Evolutionary conservation across 2,329 filamentous ascomycete species (phyloP), one percentile per base, ranked within the genome.

Genomic region (Cladophialophora carrionii): DNA sequence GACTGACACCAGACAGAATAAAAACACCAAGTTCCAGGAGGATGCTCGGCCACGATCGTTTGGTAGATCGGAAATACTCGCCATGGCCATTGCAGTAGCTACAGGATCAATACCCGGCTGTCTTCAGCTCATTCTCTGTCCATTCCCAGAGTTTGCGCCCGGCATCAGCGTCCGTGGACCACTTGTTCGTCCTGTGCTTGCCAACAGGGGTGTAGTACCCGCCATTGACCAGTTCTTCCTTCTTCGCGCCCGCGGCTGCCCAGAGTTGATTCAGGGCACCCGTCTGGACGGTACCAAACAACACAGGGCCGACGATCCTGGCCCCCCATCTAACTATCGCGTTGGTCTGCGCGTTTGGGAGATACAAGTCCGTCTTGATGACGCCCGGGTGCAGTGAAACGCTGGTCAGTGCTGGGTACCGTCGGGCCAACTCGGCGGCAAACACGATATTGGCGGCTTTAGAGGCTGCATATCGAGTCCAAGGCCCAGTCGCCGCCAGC

Each of bases 391-490:
- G 83, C 0, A 85, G 70, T 0, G 80, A 77, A 9, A 84, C 76
- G 24, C 78, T 77, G 24, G 75, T 76, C 46, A 72, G 55, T 20
- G 76, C 68, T 0, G 80, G 80, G 61, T 80, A 76, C 0, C 79
- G 78, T 6, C 78, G 76, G 2, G 80, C 80, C 4, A 84, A 68
- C 67, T 83, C 80, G 0, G 76, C 71, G 2, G 81, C 80, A 54
- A 80, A 80, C 4, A 83, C 71, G 31, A 83, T 77, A 59, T 82
- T 83, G 2, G 81, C 82, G 0, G 81, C 76, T 70, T 84, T 85
- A 64, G 79, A 81, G n/a, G 81, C 79, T 8, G 76, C 80, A 68
- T 85, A 86, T 1, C 81, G 80, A 2, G 74, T 72, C 76, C 78
- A 82, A 3, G 79, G 77, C 37, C 76, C 78, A 4, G 72, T 63